Evolutionary conservation across 805 yeast genomes (phyloP).

Genomic region (Kazachstania kunashirensis): DNA sequence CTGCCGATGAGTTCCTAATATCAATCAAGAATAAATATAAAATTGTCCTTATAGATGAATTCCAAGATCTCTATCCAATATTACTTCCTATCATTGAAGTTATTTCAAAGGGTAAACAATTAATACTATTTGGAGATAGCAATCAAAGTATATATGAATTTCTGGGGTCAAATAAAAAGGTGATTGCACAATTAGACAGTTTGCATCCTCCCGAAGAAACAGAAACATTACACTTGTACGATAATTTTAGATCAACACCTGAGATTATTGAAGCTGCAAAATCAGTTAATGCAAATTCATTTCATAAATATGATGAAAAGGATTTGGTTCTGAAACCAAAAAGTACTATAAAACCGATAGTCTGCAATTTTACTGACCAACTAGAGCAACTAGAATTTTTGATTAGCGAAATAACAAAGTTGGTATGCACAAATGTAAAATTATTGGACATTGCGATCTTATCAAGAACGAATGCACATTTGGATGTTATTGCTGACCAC

Average conservation of each 20-base stretch:
- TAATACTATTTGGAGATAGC: conserved; percentile 63
- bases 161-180: conserved; percentile 40
- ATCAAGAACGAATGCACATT: conserved; percentile 42
- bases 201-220: conserved; percentile 8
- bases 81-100: conserved; percentile 37
- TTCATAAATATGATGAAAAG: not conserved
- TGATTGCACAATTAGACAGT: conserved; percentile 21
- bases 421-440: conserved; percentile 18
- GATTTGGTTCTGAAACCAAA: conserved; percentile 13
- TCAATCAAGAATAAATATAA: conserved; percentile 22
- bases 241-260: conserved; percentile 55
- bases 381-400: conserved; percentile 18
- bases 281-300: not conserved
- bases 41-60: conserved; percentile 57
- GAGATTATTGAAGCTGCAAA: conserved; percentile 34
- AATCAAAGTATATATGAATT: conserved; percentile 64
- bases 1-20: conserved; percentile 6
- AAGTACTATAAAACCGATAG: conserved; percentile 12
- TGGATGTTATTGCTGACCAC: conserved; percentile 32
- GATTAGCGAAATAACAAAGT: conserved; percentile 15
- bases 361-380: conserved; percentile 8
- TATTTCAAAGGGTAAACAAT: conserved; percentile 36
- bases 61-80: conserved; percentile 56
- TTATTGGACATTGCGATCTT: conserved; percentile 42
- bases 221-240: conserved; percentile 32